phyloP scores from a whole-genome alignment of 352 stramenopile genomes.

The Pythium dissotocum region DNA sequence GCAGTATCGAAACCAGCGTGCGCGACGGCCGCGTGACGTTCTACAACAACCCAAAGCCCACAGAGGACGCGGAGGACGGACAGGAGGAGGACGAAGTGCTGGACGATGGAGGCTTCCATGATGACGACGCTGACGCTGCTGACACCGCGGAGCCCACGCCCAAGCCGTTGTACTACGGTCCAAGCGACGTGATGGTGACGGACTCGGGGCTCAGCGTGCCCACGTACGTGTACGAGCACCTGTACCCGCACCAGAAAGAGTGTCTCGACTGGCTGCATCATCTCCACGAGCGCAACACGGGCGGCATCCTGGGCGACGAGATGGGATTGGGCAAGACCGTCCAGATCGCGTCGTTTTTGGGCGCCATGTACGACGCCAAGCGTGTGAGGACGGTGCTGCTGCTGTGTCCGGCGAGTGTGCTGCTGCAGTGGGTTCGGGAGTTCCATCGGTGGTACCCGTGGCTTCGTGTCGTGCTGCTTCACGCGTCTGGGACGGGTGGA shows the following conservation, averaged over 20 bases:
- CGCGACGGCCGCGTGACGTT: slow-evolving; percentile 25
- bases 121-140: slow-evolving; percentile 20
- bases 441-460: slow-evolving; percentile 92
- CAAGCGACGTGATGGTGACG: slow-evolving; percentile 55
- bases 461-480: slow-evolving; percentile 88
- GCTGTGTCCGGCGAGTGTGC: slow-evolving; percentile 94
- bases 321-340: slow-evolving; percentile 98
- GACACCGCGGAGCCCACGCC: slow-evolving; percentile 7
- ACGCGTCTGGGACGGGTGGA: slow-evolving; percentile 78
- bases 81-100: slow-evolving; percentile 12
- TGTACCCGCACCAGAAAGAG: slow-evolving; percentile 95
- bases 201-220: slow-evolving; percentile 70
- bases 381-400: slow-evolving; percentile 84
- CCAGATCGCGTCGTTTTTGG: slow-evolving; percentile 88
- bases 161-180: slow-evolving; percentile 34
- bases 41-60: slow-evolving; percentile 23
- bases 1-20: slow-evolving; percentile 9
- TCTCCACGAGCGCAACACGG: slow-evolving; percentile 94
- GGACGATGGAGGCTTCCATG: slow-evolving; percentile 43
- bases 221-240: slow-evolving; percentile 65
- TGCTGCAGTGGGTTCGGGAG: slow-evolving; percentile 96
- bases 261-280: slow-evolving; percentile 97
- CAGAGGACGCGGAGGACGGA: not conserved
- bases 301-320: slow-evolving; percentile 96
- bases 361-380: slow-evolving; percentile 57